Percentiles rank a stretch among this genome's conserved stretches.
phyloP scores from a whole-genome alignment of 176 grass and related monocot species.

The Dactylis glomerata region DNA sequence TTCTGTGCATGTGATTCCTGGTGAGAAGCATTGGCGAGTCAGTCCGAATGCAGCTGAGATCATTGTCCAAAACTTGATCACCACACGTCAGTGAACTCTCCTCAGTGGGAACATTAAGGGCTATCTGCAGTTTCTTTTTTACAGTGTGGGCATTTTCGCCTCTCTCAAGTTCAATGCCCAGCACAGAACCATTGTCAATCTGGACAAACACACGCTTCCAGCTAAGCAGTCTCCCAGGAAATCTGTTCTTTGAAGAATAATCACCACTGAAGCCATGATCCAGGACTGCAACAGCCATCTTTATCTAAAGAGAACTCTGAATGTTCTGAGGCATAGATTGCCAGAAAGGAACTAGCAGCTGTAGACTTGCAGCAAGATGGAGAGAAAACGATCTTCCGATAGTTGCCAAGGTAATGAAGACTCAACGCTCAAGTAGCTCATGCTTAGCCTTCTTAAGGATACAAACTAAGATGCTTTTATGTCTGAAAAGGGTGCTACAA shows the following conservation, averaged over 20 bases:
- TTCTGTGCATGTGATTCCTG: slow-evolving; percentile 69
- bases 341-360: too few relatives aligned
- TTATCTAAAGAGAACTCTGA: slow-evolving; percentile 67
- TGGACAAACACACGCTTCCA: slow-evolving; percentile 94
- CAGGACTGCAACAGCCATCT: slow-evolving; percentile 79
- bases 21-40: slow-evolving; percentile 80
- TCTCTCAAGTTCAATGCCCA: slow-evolving; percentile 74
- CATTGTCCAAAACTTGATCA: slow-evolving; percentile 74
- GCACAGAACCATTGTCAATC: slow-evolving; percentile 79
- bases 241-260: slow-evolving; percentile 48
- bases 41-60: slow-evolving; percentile 73
- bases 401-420: too few relatives aligned
- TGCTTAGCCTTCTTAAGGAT: too few relatives aligned
- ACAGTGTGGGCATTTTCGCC: slow-evolving; percentile 86
- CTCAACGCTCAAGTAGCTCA: too few relatives aligned
- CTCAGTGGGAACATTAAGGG: slow-evolving; percentile 68
- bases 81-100: slow-evolving; percentile 82
- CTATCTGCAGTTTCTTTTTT: slow-evolving; percentile 84
- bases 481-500: too few relatives aligned
- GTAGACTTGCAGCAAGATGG: too few relatives aligned
- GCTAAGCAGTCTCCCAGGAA: slow-evolving; percentile 40
- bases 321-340: too few relatives aligned
- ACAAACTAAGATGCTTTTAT: too few relatives aligned
- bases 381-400: too few relatives aligned
- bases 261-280: slow-evolving; percentile 58